Evolutionary conservation across 768 basidiomycete species (phyloP), one percentile per base, ranked within the genome.

Genomic region (Boletus vinaceobasis): DNA sequence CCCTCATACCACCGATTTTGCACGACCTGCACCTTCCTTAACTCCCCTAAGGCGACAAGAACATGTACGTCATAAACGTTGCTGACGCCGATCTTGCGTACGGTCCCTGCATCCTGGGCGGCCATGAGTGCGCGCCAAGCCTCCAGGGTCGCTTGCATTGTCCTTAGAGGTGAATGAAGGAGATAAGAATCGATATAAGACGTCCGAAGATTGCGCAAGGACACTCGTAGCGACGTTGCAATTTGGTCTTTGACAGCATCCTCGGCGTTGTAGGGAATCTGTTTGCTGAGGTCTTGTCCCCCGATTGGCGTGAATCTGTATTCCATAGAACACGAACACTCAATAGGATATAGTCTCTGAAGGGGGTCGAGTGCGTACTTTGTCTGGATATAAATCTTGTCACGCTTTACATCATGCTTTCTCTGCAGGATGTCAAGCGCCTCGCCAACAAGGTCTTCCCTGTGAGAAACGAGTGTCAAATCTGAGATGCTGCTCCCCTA

Each of bases 1-100:
- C 83, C 85, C 66, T 90, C 84, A 61, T 85, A 87, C 90, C 91
- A 95, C 46, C 91, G 74, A 67, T 91, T 90, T 68, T 92, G 91
- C 15, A 93, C 88, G 31, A 91, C 81, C 53, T 88, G 79, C 5
- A 88, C 80, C 55, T 80, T 77, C 50, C 83, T 74, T 60, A 79
- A 73, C 17, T 76, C 72, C 36, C 76, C 77, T 42, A 91, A 68
- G 15, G 77, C 76, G 29, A 74, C 68, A 14, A 94, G 77, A 13
- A 82, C 55, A 4, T 64, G 63, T 2, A 83, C 76, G 55, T 90
- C 85, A 61, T 93, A 90, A 5, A 82, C 77, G 65, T 93, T 93
- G 73, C 88, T 88, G 44, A 94, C 74, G 1, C 91, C 90, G 43
- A 90, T 88, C 64, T 74, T 66, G 56, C 73, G 75, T 11, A 86